Conservation (phyloP, 345 rosid species). For the Laguncularia racemosa region DNA sequence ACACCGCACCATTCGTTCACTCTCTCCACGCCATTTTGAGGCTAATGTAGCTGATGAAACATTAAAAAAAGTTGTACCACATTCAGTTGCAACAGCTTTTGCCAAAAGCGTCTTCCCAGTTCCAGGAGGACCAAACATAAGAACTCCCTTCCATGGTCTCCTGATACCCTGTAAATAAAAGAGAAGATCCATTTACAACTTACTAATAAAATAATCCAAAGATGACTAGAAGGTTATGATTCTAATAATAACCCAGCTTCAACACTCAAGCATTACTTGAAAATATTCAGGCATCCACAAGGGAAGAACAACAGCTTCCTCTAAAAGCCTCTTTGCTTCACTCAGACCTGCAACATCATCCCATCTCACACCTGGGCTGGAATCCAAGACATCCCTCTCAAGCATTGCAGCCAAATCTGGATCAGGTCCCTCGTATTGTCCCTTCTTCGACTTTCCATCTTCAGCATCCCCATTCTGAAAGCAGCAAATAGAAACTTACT, state of each 20-base stretch:
- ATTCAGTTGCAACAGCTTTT: conserved; percentile 97
- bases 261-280: conserved; percentile 48
- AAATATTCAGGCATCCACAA: conserved; percentile 99
- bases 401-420: conserved; percentile 96
- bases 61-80: conserved; percentile 94
- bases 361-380: conserved; percentile 97
- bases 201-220: no score
- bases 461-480: conserved; percentile 84
- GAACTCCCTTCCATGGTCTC: conserved; percentile 99
- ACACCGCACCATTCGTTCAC: conserved; percentile 97
- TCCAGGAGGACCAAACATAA: conserved; percentile 99
- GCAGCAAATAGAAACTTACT: conserved; percentile 15
- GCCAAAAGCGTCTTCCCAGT: conserved; percentile 95
- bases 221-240: not conserved
- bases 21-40: conserved; percentile 98
- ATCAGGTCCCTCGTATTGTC: conserved; percentile 96
- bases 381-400: conserved; percentile 98
- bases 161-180: conserved; percentile 70
- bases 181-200: no score
- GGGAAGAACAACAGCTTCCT: conserved; percentile 99
- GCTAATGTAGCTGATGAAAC: conserved; percentile 96
- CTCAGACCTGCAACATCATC: conserved; percentile 99
- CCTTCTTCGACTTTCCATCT: conserved; percentile 81
- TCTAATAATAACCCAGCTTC: conserved; percentile 1
- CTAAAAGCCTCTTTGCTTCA: conserved; percentile 97